A percentile compares a stretch with the other conserved stretches of the same genome.
Evolutionary conservation across 1,284 basidiomycete genomes (phyloP).

Genomic region (Rhizopogon parksii): DNA sequence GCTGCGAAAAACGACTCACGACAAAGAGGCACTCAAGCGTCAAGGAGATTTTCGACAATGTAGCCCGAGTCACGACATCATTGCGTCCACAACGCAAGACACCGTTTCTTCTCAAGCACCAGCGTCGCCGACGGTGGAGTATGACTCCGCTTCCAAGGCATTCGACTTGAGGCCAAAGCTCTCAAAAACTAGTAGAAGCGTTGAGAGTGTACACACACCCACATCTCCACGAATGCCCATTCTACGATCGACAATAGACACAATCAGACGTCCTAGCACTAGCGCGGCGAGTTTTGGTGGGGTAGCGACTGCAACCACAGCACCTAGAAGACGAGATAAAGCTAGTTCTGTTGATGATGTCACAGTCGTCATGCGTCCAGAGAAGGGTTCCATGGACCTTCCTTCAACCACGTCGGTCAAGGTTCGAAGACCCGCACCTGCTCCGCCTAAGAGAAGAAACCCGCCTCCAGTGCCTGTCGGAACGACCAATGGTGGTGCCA

Average conservation of each 20-base stretch:
- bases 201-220: conserved; percentile 38
- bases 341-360: conserved; percentile 28
- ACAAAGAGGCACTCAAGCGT: conserved; percentile 24
- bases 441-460: conserved; percentile 56
- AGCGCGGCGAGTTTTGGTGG: conserved; percentile 45
- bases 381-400: conserved; percentile 15
- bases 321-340: conserved; percentile 26
- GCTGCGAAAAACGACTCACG: conserved; percentile 35
- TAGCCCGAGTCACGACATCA: conserved; percentile 39
- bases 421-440: conserved; percentile 34
- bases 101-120: conserved; percentile 16
- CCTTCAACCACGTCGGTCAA: conserved; percentile 9
- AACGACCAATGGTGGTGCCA: conserved; percentile 38
- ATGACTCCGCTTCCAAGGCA: conserved; percentile 20
- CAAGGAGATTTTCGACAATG: conserved; percentile 24
- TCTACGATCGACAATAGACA: conserved; percentile 33
- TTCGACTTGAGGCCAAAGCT: conserved; percentile 33
- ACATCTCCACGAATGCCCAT: conserved; percentile 15
- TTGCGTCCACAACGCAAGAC: conserved; percentile 29
- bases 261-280: conserved; percentile 38
- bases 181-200: conserved; percentile 57
- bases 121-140: conserved; percentile 26
- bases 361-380: conserved; percentile 13
- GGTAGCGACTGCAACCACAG: conserved; percentile 32
- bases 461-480: conserved; percentile 55